Percentiles rank a stretch among this genome's conserved stretches.
Conservation (phyloP, 306 rosid genomes). For the Neltuma alba region DNA sequence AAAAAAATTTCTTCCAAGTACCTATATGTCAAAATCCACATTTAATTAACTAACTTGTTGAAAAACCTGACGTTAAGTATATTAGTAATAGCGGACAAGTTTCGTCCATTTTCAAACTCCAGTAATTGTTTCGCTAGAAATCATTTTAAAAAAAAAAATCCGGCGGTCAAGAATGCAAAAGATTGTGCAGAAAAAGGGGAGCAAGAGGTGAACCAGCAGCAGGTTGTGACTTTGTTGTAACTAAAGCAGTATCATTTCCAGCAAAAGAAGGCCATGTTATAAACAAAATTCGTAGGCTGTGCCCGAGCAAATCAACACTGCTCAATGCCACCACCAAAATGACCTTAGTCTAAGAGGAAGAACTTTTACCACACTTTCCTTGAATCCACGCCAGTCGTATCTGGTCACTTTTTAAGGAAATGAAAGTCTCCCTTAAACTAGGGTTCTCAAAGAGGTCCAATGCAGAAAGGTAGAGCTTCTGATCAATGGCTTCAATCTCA, state of each 20-base stretch:
- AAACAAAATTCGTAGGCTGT: neutral
- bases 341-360: conserved; percentile 31
- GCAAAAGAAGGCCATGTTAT: conserved; percentile 23
- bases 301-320: conserved; percentile 26
- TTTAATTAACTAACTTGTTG: neutral
- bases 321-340: conserved; percentile 6
- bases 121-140: neutral
- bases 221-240: neutral
- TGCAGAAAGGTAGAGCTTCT: conserved; percentile 65
- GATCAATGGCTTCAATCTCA: conserved; percentile 64
- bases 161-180: neutral
- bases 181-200: neutral
- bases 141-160: neutral
- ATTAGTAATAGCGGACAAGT: neutral
- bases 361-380: conserved; percentile 58
- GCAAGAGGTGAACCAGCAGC: neutral
- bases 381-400: conserved; percentile 68
- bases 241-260: conserved; percentile 29
- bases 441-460: conserved; percentile 79
- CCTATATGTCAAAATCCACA: too few relatives aligned
- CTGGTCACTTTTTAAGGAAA: conserved; percentile 60
- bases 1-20: too few relatives aligned
- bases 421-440: conserved; percentile 70
- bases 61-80: neutral
- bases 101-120: neutral